Evolutionary conservation across 140 eudicot genomes (phyloP), one percentile per base, ranked within the genome.

Genomic region (Flaveria floridana): DNA sequence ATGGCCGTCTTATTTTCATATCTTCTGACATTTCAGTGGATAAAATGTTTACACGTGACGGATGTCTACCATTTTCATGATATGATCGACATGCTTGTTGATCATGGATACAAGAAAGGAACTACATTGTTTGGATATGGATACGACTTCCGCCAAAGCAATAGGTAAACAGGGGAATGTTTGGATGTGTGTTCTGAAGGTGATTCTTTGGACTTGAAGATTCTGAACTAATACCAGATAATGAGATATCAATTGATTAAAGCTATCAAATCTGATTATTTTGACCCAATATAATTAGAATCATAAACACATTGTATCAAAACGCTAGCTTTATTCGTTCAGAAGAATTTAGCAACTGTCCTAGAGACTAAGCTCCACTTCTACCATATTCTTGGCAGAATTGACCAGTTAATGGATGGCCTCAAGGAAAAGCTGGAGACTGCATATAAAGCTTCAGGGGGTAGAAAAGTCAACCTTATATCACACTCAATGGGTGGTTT

Each of bases 401-500:
- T 87, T 69, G 96, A 84, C 78, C 79, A 86, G 65, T 51, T 61
- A 47, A 90, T 94, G 85, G 86, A 90, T 64, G 96, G 87, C 53
- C 95, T 94, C 9, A 85, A 88, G 71, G 83, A 71, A 68, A 90
- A 81, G 80, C 74, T 94, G 76, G 91, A 86, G 67, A 77, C 93
- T 55, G 97, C 97, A 26, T 88, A 90, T 71, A 81, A 94, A 72
- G 96, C 97, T 80, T 82, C 97, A 2, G 96, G 99, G 52, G 95
- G 97, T 53, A 88, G 90, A 79, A 89, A 94, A 88, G 89, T 88
- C 83, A 84, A 90, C 78, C 83, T 90, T 47, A 90, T 94, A 61
- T 85, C 99, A 30, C 99, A 94, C 72, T 94, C 99, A 0, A 90
- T 90, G 97, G 97, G 99, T 68, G 97, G 99, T 80, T 73, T 94